Base-by-base conservation (phyloP, 2,329 filamentous ascomycete genomes). In the Botrytis cinerea region DNA sequence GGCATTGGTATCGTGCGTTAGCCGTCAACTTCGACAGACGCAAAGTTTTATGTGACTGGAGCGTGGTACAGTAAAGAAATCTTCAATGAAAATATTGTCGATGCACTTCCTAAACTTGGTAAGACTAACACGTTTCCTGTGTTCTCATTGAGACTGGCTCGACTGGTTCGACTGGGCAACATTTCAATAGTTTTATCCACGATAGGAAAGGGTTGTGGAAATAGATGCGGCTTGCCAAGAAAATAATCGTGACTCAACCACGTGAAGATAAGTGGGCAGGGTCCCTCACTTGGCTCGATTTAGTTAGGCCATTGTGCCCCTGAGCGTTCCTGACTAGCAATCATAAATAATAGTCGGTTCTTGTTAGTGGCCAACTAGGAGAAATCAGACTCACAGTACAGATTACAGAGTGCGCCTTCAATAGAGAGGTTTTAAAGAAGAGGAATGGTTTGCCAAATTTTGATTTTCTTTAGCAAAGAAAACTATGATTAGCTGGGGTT, bases 351-450 rank as follows among this genome's bases (percentile, higher is more conserved):
- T 16, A 54, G 25, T n/a, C 4, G 48, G 25, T 10, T n/a, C 48
- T 54, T 25, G 48, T 54, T 16, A 16, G 12, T 16, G 2, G 48
- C 1, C 25, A 5, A 54, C 51, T 54, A 28, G 51, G 5, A 54
- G 14, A n/a, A 16, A 16, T 16, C 6, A 54, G 25, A 7, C 2
- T 54, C 0, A 28, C n/a, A 28, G 48, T n/a, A n/a, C 10, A 54
- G 22, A 51, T 14, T 28, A n/a, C n/a, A 54, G 22, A 51, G n/a
- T 28, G 14, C n/a, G 14, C 12, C 6, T 54, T 8, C 3, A 18
- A 6, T 0, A 18, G 2, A 54, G 25, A n/a, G 0, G 0, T n/a
- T n/a, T 54, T 16, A 0, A 25, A 54, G 5, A n/a, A n/a, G 25
- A 14, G 48, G 4, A 22, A 35, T 5, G 57, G 20, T 22, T 20